These are phyloP conservation scores for Fusarium goolgardi DNA, from an alignment of 2,329 filamentous ascomycete species.

Conservation along the genomic window DNA sequence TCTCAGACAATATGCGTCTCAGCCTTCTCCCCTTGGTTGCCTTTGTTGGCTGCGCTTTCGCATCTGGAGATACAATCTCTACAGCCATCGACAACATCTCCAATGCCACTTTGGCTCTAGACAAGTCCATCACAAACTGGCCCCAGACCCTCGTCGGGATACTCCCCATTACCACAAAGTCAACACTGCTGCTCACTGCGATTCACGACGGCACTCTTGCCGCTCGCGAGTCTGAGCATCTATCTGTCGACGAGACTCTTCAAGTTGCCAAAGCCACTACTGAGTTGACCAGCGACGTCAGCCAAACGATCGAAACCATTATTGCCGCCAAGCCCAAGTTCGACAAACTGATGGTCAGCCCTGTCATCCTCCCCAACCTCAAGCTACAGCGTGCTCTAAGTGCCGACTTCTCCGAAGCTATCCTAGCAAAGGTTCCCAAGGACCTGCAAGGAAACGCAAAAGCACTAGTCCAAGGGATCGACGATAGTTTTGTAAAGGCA, in stretches of 20 bases:
- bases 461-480: conserved; percentile 53
- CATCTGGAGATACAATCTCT: conserved; percentile 52
- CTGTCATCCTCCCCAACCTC: conserved; percentile 58
- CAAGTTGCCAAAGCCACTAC: conserved; percentile 54
- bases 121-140: conserved; percentile 53
- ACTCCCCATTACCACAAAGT: conserved; percentile 56
- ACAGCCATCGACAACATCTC: conserved; percentile 52
- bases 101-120: conserved; percentile 50
- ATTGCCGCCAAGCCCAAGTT: conserved; percentile 58
- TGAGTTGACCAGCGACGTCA: conserved; percentile 53
- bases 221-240: conserved; percentile 53
- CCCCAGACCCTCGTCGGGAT: conserved; percentile 54
- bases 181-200: conserved; percentile 53
- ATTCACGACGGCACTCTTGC: conserved; percentile 55
- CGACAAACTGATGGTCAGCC: conserved; percentile 55
- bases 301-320: conserved; percentile 54
- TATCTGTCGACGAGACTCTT: conserved; percentile 55
- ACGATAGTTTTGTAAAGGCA: conserved; percentile 53
- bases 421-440: conserved; percentile 56
- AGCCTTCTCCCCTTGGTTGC: conserved; percentile 40
- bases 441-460: conserved; percentile 50
- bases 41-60: conserved; percentile 46
- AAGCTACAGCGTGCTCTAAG: conserved; percentile 56
- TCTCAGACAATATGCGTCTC: conserved; percentile 42
- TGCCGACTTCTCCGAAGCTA: conserved; percentile 51